Evolutionary conservation across 441 rosid genomes (phyloP).

Genomic region (Pelargonium australe): DNA sequence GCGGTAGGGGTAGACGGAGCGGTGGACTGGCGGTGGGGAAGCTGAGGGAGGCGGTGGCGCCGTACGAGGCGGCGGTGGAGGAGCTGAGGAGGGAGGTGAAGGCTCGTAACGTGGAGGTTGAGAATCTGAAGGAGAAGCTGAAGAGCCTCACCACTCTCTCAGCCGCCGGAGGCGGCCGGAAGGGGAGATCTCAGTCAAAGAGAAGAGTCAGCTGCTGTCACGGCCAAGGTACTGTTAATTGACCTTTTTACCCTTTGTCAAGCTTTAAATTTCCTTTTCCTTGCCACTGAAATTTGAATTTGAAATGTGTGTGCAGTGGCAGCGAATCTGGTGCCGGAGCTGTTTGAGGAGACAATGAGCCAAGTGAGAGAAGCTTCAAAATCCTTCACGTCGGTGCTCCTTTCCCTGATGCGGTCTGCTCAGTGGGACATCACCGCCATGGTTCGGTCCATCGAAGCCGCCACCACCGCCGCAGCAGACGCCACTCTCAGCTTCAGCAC

Average conservation of each 20-base stretch:
- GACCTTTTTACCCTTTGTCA: not conserved
- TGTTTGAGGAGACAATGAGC: constrained; percentile 62
- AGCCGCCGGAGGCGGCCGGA: constrained; percentile 38
- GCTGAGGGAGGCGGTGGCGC: constrained; percentile 84
- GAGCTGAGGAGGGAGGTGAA: constrained; percentile 79
- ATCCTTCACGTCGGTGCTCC: constrained; percentile 68
- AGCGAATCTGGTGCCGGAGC: constrained; percentile 61
- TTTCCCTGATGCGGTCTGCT: constrained; percentile 79
- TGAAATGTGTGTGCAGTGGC: too few species aligned
- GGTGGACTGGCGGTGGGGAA: constrained; percentile 29
- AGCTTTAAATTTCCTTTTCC: not conserved
- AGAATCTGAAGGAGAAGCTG: constrained; percentile 71
- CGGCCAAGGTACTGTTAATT: constrained; percentile 27
- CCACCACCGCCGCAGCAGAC: constrained; percentile 39
- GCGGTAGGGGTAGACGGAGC: too few species aligned
- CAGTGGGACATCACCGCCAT: constrained; percentile 94
- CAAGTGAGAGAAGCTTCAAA: constrained; percentile 73
- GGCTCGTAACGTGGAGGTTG: constrained; percentile 59
- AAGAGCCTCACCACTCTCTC: constrained; percentile 28
- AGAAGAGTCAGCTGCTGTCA: constrained; percentile 65
- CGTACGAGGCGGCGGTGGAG: constrained; percentile 81
- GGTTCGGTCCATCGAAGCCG: constrained; percentile 87
- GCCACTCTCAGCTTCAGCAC: constrained; percentile 19
- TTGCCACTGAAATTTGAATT: too few species aligned
- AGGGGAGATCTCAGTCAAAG: constrained; percentile 53